Base-by-base conservation (phyloP, 352 stramenopile species). In the Peronospora belbahrii region DNA sequence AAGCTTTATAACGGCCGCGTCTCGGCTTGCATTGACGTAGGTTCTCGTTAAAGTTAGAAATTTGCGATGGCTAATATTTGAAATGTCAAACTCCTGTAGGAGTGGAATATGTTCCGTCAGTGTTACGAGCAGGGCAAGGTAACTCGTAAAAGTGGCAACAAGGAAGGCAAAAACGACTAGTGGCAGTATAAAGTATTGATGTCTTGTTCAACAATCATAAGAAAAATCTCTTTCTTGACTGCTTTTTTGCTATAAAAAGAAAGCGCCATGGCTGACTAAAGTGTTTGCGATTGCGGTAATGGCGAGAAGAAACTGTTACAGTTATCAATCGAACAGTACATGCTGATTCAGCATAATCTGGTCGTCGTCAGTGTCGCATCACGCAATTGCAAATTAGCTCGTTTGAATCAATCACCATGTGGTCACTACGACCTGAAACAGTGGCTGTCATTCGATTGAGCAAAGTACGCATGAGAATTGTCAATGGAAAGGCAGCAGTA, bases 31-130 rank as follows among this genome's bases (percentile, higher is more conserved):
- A 79, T 56, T 8, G 56, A 84, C 59, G 74, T 85, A 25, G 31
- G 40, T 53, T 6, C 9, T 10, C 34, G 2, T 4, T 37, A 27
- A 27, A 39, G 19, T 7, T 20, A 15, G 14, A 13, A 19, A 42
- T 9, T 6, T 32, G 23, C 2, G 19, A 10, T 39, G 10, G 19
- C 24, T 54, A 42, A 62, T 3, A 17, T 17, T n/a, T n/a, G n/a
- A n/a, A n/a, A 33, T 49, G n/a, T 34, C 35, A 9, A 19, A 11
- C 11, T 31, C 20, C 9, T 7, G 18, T 48, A 85, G 73, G 61
- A 88, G 52, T 90, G 78, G 78, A 56, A 71, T 9, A 56, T 71
- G 30, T 90, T 90, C 42, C 78, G 78, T 57, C 68, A 85, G 56
- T 90, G 78, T 58, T 65, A 86, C 43, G 72, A 81, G n/a, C 56